phyloP scores from a whole-genome alignment of 2,329 filamentous ascomycete genomes.

The Monosporascus sp. region DNA sequence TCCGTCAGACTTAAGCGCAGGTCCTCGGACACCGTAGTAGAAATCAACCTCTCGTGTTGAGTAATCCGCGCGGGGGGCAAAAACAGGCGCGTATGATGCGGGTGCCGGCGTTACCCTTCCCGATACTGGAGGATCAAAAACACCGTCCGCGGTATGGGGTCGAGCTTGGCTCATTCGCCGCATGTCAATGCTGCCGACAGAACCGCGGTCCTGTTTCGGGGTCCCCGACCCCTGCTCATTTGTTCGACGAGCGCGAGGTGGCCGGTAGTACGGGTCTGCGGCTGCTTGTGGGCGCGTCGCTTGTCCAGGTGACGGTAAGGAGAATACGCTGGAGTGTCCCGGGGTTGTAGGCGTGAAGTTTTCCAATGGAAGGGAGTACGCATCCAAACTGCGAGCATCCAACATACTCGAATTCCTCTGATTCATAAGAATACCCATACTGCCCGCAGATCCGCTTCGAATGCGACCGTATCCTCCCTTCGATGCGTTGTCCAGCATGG shows the following conservation, averaged over 20 bases:
- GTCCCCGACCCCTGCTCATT: constrained; percentile 35
- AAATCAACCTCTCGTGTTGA: constrained; percentile 93
- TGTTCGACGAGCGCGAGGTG: constrained; percentile 66
- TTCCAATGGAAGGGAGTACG: constrained; percentile 42
- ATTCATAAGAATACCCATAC: constrained; percentile 45
- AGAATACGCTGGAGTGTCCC: constrained; percentile 65
- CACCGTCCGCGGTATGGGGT: constrained; percentile 30
- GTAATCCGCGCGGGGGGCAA: constrained; percentile 70
- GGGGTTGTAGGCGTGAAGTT: constrained; percentile 69
- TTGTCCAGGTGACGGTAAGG: constrained; percentile 57
- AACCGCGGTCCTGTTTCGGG: constrained; percentile 28
- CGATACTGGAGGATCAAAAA: constrained; percentile 36
- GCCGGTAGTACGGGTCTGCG: constrained; percentile 82
- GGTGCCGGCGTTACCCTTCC: constrained; percentile 38
- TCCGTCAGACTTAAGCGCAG: constrained; percentile 75
- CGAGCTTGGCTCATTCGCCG: constrained; percentile 34
- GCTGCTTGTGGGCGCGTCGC: constrained; percentile 37
- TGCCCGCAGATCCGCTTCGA: constrained; percentile 57
- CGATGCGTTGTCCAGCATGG: constrained; percentile 68
- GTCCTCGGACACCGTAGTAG: constrained; percentile 89
- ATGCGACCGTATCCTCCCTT: constrained; percentile 57
- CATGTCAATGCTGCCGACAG: constrained; percentile 33
- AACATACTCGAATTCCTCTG: constrained; percentile 52
- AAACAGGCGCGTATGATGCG: constrained; percentile 33
- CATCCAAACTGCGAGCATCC: constrained; percentile 44